Conservation (phyloP, 306 rosid species). For the Carpinus viminea region DNA sequence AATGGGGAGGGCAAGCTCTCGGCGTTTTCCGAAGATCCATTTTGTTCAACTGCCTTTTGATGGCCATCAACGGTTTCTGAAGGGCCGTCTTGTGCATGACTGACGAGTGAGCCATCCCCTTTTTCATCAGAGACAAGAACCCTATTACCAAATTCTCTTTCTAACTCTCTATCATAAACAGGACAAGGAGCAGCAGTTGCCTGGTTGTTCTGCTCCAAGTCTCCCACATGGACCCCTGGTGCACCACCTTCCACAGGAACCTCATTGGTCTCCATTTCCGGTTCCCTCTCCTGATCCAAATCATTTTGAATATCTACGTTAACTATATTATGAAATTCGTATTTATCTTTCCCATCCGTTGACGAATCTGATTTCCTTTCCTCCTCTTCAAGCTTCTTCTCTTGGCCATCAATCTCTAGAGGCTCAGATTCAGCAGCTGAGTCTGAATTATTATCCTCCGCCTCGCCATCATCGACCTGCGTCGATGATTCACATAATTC, state of each 20-base stretch:
- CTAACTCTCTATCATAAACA: neutral
- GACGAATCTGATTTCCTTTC: slow-evolving; percentile 18
- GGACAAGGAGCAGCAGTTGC: neutral
- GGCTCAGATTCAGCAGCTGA: neutral
- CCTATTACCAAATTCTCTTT: neutral
- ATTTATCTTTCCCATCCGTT: neutral
- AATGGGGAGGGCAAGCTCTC: neutral
- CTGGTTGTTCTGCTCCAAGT: slow-evolving; percentile 22
- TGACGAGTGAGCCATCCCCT: slow-evolving; percentile 6
- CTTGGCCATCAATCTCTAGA: slow-evolving; percentile 9
- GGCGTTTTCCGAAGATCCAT: slow-evolving; percentile 17
- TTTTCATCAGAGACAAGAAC: neutral
- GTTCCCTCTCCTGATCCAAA: slow-evolving; percentile 20
- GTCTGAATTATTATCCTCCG: neutral
- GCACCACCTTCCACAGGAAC: slow-evolving; percentile 29
- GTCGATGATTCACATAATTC: neutral
- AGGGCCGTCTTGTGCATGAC: neutral
- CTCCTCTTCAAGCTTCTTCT: slow-evolving; percentile 8
- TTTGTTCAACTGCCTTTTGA: slow-evolving; percentile 1
- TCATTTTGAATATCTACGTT: slow-evolving; percentile 15
- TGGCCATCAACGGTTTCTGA: neutral
- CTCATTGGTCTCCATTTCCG: slow-evolving; percentile 17
- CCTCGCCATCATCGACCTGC: neutral
- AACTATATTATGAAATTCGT: slow-evolving; percentile 16
- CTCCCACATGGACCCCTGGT: slow-evolving; percentile 22